Evolutionary conservation across 257 asterid genomes (phyloP).

Genomic region (Plantago elongata): DNA sequence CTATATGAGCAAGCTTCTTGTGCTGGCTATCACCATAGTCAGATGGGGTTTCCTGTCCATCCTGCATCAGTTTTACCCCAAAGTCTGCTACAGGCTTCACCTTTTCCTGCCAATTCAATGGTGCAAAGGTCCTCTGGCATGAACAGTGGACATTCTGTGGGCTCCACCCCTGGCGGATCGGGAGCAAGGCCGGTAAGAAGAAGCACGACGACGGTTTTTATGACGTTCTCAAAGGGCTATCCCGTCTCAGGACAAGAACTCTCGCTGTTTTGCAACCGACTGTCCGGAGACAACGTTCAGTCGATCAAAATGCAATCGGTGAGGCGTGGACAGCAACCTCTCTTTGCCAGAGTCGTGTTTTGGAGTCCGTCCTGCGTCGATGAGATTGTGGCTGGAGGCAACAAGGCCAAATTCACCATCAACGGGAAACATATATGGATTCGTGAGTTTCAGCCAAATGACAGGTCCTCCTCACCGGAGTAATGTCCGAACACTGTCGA

Average conservation of each 20-base stretch:
- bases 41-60: not conserved
- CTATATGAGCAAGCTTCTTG: slow-evolving; percentile 19
- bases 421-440: slow-evolving; percentile 48
- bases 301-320: slow-evolving; percentile 30
- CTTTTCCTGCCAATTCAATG: slow-evolving; percentile 5
- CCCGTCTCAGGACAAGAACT: slow-evolving; percentile 32
- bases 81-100: not conserved
- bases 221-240: slow-evolving; percentile 42
- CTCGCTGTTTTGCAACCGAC: slow-evolving; percentile 20
- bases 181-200: not conserved
- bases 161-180: too few species aligned
- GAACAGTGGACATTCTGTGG: too few species aligned
- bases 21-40: slow-evolving; percentile 9
- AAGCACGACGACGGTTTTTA: slow-evolving; percentile 31
- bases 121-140: not conserved
- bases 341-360: slow-evolving; percentile 34
- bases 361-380: slow-evolving; percentile 10
- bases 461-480: not conserved
- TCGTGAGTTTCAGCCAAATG: slow-evolving; percentile 22
- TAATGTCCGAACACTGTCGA: too few species aligned
- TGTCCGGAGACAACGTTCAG: slow-evolving; percentile 32
- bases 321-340: slow-evolving; percentile 27
- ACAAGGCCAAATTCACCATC: slow-evolving; percentile 33
- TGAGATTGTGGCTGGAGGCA: slow-evolving; percentile 23
- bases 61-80: not conserved